Conservation (phyloP, 208 protist species). For the Tritrichomonas musculus region DNA sequence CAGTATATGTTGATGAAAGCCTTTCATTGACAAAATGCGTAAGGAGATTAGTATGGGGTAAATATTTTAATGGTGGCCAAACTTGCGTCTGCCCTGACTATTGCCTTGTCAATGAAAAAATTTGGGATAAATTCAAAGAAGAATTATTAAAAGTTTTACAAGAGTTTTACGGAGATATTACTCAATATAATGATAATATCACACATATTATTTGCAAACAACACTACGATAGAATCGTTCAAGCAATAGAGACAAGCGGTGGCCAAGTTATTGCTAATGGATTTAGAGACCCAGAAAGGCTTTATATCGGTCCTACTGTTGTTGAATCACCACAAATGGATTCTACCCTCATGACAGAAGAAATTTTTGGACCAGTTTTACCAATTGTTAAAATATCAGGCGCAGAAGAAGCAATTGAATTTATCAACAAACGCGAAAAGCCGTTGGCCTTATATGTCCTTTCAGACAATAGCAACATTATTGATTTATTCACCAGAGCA, state of each 20-base stretch:
- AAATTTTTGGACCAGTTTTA: conserved; percentile 31
- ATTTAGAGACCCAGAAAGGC: not conserved
- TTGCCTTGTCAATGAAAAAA: not conserved
- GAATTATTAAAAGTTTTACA: not conserved
- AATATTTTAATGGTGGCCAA: not conserved
- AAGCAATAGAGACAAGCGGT: not conserved
- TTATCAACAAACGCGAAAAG: not conserved
- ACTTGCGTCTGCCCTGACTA: not conserved
- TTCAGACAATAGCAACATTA: not conserved
- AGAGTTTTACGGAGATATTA: conserved; percentile 24
- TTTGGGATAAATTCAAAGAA: not conserved
- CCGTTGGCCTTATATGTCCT: not conserved
- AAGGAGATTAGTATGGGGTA: not conserved
- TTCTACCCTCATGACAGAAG: not conserved
- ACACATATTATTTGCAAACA: conserved; percentile 4
- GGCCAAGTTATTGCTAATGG: not conserved
- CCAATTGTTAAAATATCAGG: not conserved
- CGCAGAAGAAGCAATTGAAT: not conserved
- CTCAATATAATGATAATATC: not conserved
- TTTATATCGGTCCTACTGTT: not conserved
- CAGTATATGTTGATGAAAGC: conserved; percentile 65
- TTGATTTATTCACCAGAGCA: not conserved
- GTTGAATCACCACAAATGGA: not conserved
- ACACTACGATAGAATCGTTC: not conserved
- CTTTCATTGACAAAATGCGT: not conserved